Percentiles rank a stretch among this genome's conserved stretches.
These are phyloP conservation scores for Aureobasidium sp. DNA, from an alignment of 2,329 filamentous ascomycete species.

Conservation along the genomic window DNA sequence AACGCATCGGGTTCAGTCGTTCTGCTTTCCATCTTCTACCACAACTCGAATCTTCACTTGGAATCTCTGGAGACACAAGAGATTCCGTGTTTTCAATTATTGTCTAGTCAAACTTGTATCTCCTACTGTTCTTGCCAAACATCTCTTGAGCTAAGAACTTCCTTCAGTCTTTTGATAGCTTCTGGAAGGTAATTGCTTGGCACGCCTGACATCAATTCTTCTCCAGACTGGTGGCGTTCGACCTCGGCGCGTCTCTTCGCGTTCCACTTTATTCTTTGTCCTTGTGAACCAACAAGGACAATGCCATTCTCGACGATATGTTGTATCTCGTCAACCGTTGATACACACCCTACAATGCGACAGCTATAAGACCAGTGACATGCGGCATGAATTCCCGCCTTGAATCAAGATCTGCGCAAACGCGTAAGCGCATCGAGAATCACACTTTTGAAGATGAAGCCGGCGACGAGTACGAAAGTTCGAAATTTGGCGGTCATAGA, in stretches of 20 bases:
- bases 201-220: background rate
- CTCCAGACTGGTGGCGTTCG: background rate
- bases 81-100: too few species aligned
- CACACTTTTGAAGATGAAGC: conserved; percentile 71
- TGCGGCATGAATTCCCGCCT: conserved; percentile 51
- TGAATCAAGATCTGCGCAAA: conserved; percentile 48
- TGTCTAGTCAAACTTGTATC: background rate
- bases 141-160: background rate
- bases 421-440: conserved; percentile 55
- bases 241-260: background rate
- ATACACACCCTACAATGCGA: background rate
- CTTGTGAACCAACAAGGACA: background rate
- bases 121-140: background rate
- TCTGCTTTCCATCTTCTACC: background rate
- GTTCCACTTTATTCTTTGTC: conserved; percentile 9
- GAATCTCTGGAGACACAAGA: background rate
- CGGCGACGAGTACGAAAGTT: conserved; percentile 85
- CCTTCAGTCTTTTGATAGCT: background rate
- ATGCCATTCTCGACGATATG: background rate
- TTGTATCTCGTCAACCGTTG: background rate
- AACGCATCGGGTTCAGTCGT: background rate
- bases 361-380: background rate
- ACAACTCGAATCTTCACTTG: background rate
- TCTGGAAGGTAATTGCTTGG: background rate
- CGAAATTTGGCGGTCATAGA: conserved; percentile 76